phyloP scores from a whole-genome alignment of 2,329 filamentous ascomycete genomes.

The Chaetomiaceae sp. region DNA sequence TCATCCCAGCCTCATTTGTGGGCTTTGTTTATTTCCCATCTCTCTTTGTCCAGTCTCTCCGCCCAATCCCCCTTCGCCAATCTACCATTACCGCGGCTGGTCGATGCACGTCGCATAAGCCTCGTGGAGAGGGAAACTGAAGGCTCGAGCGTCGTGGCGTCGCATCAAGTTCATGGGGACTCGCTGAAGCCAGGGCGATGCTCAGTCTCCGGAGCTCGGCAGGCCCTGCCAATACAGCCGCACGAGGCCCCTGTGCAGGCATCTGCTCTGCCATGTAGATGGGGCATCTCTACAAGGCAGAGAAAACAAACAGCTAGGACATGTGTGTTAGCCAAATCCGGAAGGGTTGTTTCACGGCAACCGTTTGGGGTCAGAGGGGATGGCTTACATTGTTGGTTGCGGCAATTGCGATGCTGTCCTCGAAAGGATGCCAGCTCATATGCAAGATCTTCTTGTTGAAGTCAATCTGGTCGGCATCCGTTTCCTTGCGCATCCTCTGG shows the following conservation, averaged over 20 bases:
- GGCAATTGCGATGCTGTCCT: slow-evolving; percentile 98
- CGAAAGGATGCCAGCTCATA: slow-evolving; percentile 99
- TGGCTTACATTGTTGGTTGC: slow-evolving; percentile 97
- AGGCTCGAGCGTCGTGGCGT: background rate
- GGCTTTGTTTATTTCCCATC: background rate
- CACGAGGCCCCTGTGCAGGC: background rate
- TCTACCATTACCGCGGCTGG: background rate
- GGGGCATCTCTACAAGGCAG: slow-evolving; percentile 26
- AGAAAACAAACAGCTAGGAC: slow-evolving; percentile 35
- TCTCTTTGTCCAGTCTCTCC: background rate
- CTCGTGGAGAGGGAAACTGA: background rate
- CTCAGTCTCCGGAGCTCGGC: background rate
- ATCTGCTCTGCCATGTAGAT: slow-evolving; percentile 6
- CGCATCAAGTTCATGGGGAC: background rate
- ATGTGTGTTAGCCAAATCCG: slow-evolving; percentile 21
- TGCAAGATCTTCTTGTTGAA: slow-evolving; percentile 99
- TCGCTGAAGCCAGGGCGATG: background rate
- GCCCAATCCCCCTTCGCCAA: slow-evolving; percentile 3
- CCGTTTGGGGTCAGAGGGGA: too few species aligned
- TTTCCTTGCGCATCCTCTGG: slow-evolving; percentile 97
- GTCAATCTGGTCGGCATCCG: slow-evolving; percentile 97
- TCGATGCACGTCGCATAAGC: background rate
- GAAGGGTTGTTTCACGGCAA: too few species aligned
- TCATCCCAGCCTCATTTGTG: background rate
- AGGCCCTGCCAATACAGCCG: background rate